phyloP scores from a whole-genome alignment of 805 yeast genomes.

The Candida odintsovae region DNA sequence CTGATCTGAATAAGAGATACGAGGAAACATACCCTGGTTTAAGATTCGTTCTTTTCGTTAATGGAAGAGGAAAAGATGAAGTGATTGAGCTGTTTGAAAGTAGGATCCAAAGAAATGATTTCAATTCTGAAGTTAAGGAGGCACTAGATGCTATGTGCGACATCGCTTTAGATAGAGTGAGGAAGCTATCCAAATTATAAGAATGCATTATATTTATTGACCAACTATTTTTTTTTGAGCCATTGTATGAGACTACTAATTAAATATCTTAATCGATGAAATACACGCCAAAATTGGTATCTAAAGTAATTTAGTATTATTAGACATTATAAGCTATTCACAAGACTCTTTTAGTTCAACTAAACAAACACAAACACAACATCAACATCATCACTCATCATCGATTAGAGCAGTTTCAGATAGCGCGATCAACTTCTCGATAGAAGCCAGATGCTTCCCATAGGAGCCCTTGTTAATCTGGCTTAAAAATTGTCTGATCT shows the following conservation, averaged over 20 bases:
- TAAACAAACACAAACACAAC: neutral
- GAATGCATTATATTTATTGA: no score
- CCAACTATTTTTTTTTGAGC: no score
- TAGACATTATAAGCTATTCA: neutral
- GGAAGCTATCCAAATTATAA: slow-evolving; percentile 31
- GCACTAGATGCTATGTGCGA: slow-evolving; percentile 90
- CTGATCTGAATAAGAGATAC: slow-evolving; percentile 51
- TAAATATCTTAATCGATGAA: no score
- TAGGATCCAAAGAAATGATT: slow-evolving; percentile 54
- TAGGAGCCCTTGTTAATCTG: slow-evolving; percentile 61
- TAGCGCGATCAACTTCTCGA: slow-evolving; percentile 45
- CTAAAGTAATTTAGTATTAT: neutral
- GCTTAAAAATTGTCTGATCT: slow-evolving; percentile 75
- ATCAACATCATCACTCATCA: slow-evolving; percentile 12
- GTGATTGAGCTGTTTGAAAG: slow-evolving; percentile 58
- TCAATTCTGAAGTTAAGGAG: slow-evolving; percentile 48
- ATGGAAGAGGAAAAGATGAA: slow-evolving; percentile 64
- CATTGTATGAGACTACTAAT: no score
- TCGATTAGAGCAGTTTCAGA: slow-evolving; percentile 22
- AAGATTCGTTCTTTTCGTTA: slow-evolving; percentile 83
- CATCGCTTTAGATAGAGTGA: slow-evolving; percentile 74
- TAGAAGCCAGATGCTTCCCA: slow-evolving; percentile 81
- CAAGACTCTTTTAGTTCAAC: neutral
- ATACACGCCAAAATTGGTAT: neutral
- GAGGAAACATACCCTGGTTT: slow-evolving; percentile 65